Evolutionary conservation across 306 rosid genomes (phyloP), one percentile per base, ranked within the genome.

Genomic region (Adenanthera pavonina): DNA sequence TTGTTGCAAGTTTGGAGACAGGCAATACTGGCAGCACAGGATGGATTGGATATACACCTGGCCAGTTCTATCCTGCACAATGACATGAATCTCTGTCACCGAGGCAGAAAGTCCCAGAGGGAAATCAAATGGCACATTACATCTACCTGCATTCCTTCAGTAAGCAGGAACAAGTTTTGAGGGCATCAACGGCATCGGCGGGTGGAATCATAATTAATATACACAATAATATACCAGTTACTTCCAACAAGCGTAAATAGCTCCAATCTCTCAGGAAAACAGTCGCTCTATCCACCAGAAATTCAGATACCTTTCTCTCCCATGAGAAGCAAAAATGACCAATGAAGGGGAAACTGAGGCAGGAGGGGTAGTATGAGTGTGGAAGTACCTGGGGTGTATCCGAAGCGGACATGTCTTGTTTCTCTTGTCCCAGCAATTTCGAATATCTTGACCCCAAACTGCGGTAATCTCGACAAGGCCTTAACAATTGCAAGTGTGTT

Each of bases 1-100:
- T 93, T 88, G 81, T 95, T 95, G 90, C 99, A 95, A 79, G 99
- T 93, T 84, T 95, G 99, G 51, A 95, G 96, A 86, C 99, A 95
- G 70, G 97, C 98, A 78, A 95, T 66, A 84, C 93, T 92, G 69
- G 99, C 97, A 33, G 99, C 99, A 77, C 99, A 95, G 20, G 93
- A 84, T 0, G 99, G 99, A 81, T 95, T 92, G 68, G 92, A 85
- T 74, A 95, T 80, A 79, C 99, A 95, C 88, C 59, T 92, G 44
- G 90, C 98, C 79, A 95, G 89, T 90, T 95, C 99, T 81, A 85
- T 61, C 97, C 99, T 93, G 88, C 86, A 86, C 53, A 57, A 81
- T 44, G 40, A 46, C 8, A 14, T 52, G 52, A 48, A n/a, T 44
- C 56, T 20, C 6, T 9, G 73, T 9, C 52, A 68, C 51, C 1